Evolutionary conservation across 345 rosid species (phyloP).

Genomic region (Luvunga scandens): DNA sequence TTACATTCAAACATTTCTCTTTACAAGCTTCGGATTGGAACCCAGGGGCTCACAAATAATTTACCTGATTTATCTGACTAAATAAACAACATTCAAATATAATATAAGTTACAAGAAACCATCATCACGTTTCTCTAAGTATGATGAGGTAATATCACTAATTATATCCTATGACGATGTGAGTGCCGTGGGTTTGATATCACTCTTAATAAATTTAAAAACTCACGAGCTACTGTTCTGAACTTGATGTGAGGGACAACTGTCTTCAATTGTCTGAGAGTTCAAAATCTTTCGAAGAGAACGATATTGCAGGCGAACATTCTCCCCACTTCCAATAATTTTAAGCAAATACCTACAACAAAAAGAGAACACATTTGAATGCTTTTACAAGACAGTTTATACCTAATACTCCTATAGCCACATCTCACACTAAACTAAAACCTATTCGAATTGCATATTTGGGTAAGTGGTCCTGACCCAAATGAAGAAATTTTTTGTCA

Average conservation of each 20-base stretch:
- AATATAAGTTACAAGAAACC: constrained; percentile 2
- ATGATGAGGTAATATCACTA: constrained; percentile 3
- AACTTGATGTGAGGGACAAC: constrained; percentile 45
- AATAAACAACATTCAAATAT: constrained; percentile 11
- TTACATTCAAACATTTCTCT: constrained; percentile 11
- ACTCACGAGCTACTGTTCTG: constrained; percentile 53
- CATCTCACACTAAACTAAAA: background rate
- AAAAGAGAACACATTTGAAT: background rate
- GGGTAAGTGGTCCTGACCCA: background rate
- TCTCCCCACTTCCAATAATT: constrained; percentile 78
- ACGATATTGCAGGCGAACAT: constrained; percentile 88
- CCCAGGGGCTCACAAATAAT: background rate
- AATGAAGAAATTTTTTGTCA: background rate
- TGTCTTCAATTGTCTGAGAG: constrained; percentile 42
- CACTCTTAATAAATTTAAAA: background rate
- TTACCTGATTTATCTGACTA: constrained; percentile 20
- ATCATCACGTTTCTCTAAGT: background rate
- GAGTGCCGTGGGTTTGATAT: background rate
- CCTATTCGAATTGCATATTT: background rate
- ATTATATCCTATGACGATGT: constrained; percentile 9
- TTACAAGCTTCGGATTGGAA: constrained; percentile 20
- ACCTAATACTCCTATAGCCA: background rate
- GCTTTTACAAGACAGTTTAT: background rate
- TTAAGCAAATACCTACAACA: constrained; percentile 76
- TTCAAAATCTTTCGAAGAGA: constrained; percentile 65